Evolutionary conservation across 805 yeast genomes (phyloP), one percentile per base, ranked within the genome.

Genomic region (Diddensiella transvaalensis): DNA sequence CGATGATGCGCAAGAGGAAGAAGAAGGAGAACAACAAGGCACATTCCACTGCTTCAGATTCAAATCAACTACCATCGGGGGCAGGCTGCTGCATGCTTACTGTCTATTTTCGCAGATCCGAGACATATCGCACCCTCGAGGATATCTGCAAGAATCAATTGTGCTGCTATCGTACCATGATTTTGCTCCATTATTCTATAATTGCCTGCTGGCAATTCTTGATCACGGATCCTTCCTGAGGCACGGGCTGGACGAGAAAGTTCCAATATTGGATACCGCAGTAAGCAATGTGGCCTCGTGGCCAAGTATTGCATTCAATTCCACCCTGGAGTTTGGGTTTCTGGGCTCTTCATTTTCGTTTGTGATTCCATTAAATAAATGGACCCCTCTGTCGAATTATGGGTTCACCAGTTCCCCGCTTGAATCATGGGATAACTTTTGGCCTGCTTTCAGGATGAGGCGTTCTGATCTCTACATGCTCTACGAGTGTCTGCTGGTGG

Each of bases 101-200:
- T 39, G 50, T 19, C 44, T 59, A 21, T 60, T 59, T 42, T 39
- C 50, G 4, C 59, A 57, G 42, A 22, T 22, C 1, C 45, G 48
- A 26, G 54, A 58, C 30, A 32, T 50, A 3, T 43, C 51, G 15
- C 42, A 32, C n/a, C 24, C 41, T 3, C 37, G 64, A 18, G 63
- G 63, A 2, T 60, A 59, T 41, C 46, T 47, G 4, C 64, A 60
- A 42, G 59, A 60, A 40, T 43, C 61, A 3, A 42, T 59, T 18
- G 64, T 60, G 19, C 40, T 60, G 10, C 30, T 60, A 10, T 48
- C 59, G 4, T 33, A 15, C 6, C 51, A 48, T 29, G 47, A 58
- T 21, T 46, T 50, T 17, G 59, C 62, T 2, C 29, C 35, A 6
- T 48, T 60, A 35, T 60, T 57, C 39, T 22, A 52, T 21, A 30